Conservation (phyloP, 768 basidiomycete species). For the Chalciporus sphaerocephalus region DNA sequence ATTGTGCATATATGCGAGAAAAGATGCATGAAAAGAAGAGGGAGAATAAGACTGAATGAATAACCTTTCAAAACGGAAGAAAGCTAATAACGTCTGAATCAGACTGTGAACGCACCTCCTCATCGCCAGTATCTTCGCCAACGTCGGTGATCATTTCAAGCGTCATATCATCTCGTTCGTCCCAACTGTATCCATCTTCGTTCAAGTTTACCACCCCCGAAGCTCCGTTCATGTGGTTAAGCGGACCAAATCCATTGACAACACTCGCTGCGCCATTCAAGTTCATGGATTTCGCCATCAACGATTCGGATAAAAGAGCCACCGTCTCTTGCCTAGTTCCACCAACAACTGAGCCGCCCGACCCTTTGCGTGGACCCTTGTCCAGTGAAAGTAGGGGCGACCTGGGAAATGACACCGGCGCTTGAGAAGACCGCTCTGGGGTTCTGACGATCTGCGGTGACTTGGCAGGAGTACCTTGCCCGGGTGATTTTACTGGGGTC, state of each 20-base stretch:
- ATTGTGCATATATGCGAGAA: neutral
- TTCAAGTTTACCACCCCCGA: slow-evolving; percentile 20
- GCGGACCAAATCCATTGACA: slow-evolving; percentile 14
- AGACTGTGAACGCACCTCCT: slow-evolving; percentile 47
- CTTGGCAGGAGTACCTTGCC: slow-evolving; percentile 20
- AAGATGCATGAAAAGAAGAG: neutral
- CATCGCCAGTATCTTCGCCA: slow-evolving; percentile 61
- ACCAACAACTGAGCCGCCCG: slow-evolving; percentile 15
- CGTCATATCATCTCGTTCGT: slow-evolving; percentile 51
- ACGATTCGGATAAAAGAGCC: slow-evolving; percentile 18
- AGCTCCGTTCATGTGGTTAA: slow-evolving; percentile 23
- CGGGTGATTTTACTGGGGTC: slow-evolving; percentile 21
- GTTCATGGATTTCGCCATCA: slow-evolving; percentile 8
- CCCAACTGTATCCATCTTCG: slow-evolving; percentile 22
- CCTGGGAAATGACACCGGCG: slow-evolving; percentile 20
- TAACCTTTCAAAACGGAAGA: no score
- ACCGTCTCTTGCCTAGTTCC: slow-evolving; percentile 15
- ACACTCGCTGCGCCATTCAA: slow-evolving; percentile 18
- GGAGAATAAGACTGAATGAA: neutral
- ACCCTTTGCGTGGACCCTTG: slow-evolving; percentile 19
- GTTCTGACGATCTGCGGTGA: slow-evolving; percentile 21
- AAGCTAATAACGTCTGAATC: neutral
- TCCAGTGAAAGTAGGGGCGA: slow-evolving; percentile 13
- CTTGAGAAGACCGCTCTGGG: slow-evolving; percentile 18
- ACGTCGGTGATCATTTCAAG: slow-evolving; percentile 65